These are phyloP conservation scores for Stromatinia cepivora DNA, from an alignment of 2,329 filamentous ascomycete genomes.

Conservation along the genomic window DNA sequence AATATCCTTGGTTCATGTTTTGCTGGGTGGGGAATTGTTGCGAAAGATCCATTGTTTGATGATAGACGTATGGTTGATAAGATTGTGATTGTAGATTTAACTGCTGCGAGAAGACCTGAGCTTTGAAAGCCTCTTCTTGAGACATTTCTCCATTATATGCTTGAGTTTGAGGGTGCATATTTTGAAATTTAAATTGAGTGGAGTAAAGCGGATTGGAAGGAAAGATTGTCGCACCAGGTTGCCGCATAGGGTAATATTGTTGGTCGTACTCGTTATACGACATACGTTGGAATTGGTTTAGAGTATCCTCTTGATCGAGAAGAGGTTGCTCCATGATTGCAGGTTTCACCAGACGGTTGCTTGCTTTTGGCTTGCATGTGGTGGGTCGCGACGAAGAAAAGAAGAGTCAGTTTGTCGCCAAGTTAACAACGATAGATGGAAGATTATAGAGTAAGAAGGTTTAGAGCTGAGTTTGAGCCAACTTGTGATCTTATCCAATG, in stretches of 20 bases:
- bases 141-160: neutral
- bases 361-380: neutral
- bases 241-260: slow-evolving; percentile 2
- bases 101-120: slow-evolving; percentile 6
- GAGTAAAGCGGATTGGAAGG: neutral
- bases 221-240: neutral
- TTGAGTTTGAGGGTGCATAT: neutral
- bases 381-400: neutral
- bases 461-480: neutral
- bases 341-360: neutral
- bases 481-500: neutral
- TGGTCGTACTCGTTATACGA: slow-evolving; percentile 19
- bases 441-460: neutral
- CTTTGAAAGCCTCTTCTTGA: neutral
- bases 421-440: neutral
- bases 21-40: neutral
- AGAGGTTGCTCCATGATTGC: slow-evolving; percentile 16
- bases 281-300: slow-evolving; percentile 1
- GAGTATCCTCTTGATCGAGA: neutral
- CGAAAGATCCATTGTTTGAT: slow-evolving; percentile 2
- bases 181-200: neutral
- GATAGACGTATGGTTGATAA: slow-evolving; percentile 1
- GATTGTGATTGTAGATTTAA: slow-evolving; percentile 1
- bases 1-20: neutral
- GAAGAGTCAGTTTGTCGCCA: neutral